A percentile compares a stretch with the other conserved stretches of the same genome.
Conservation (phyloP, 1,139 yeast genomes). For the Zhuliangozyma parablackwelliae region DNA sequence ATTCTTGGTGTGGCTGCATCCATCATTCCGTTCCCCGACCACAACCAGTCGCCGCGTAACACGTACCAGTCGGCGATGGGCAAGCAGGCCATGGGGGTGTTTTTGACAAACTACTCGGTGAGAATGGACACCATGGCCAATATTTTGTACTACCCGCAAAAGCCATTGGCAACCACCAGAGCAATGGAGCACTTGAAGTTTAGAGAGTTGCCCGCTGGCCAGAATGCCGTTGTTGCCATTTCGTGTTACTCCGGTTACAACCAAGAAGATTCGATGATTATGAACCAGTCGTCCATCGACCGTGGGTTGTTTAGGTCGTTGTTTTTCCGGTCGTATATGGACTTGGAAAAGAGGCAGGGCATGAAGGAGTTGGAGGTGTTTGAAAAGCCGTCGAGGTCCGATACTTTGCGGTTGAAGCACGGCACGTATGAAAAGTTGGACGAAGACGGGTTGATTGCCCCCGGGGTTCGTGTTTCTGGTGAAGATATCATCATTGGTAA, state of each 20-base stretch:
- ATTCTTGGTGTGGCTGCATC: conserved; percentile 98
- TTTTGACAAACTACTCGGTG: conserved; percentile 87
- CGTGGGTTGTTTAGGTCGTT: conserved; percentile 93
- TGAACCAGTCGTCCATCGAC: conserved; percentile 97
- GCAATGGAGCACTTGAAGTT: conserved; percentile 96
- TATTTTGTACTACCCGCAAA: conserved; percentile 94
- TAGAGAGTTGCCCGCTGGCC: conserved; percentile 98
- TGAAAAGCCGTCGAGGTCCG: conserved; percentile 92
- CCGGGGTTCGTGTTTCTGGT: conserved; percentile 98
- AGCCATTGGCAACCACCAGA: conserved; percentile 98
- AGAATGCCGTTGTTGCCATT: conserved; percentile 97
- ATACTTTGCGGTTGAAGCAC: conserved; percentile 90
- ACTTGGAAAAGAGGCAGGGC: conserved; percentile 96
- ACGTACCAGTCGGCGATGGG: conserved; percentile 99
- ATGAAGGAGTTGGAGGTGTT: conserved; percentile 96
- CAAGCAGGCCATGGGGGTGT: conserved; percentile 99
- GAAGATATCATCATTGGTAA: conserved; percentile 98
- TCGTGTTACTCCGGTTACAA: conserved; percentile 97
- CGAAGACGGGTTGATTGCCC: conserved; percentile 96
- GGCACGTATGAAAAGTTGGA: conserved; percentile 97
- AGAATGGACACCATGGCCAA: conserved; percentile 99
- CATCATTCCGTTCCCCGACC: conserved; percentile 99
- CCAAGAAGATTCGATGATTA: conserved; percentile 99
- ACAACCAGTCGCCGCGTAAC: conserved; percentile 98
- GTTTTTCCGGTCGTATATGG: conserved; percentile 97